These are phyloP conservation scores for Pichia cactophila DNA, from an alignment of 1,139 yeast species.

Conservation along the genomic window DNA sequence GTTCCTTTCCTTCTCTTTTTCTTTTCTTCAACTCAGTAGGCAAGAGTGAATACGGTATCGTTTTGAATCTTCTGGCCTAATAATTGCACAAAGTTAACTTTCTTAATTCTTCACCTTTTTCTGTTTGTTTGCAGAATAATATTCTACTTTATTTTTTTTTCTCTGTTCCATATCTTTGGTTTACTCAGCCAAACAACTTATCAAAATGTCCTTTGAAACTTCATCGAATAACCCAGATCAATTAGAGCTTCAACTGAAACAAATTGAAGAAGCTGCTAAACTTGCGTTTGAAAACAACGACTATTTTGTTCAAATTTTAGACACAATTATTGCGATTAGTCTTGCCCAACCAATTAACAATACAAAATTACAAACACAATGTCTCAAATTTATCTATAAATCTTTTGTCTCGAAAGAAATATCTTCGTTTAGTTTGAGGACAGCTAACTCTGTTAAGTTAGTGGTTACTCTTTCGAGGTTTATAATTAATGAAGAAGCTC, in stretches of 20 bases:
- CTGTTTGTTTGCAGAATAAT: neutral
- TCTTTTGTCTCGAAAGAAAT: conserved; percentile 19
- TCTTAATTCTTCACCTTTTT: neutral
- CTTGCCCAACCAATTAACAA: conserved; percentile 18
- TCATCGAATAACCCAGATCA: neutral
- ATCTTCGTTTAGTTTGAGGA: conserved; percentile 16
- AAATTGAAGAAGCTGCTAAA: conserved; percentile 23
- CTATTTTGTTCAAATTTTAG: conserved; percentile 23
- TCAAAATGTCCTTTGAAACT: neutral
- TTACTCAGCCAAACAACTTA: neutral
- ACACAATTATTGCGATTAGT: conserved; percentile 23
- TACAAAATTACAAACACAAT: conserved; percentile 17
- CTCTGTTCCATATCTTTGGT: neutral
- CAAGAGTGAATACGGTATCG: neutral
- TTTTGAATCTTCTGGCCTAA: neutral
- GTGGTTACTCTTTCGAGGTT: conserved; percentile 20
- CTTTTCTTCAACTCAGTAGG: neutral
- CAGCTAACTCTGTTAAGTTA: conserved; percentile 16
- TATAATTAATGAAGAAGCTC: conserved; percentile 9
- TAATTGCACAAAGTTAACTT: neutral
- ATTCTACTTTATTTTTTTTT: neutral
- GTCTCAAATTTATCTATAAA: conserved; percentile 21
- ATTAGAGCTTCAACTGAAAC: conserved; percentile 12
- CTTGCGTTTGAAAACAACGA: conserved; percentile 22
- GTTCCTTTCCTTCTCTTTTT: neutral